Percentiles rank a stretch among this genome's conserved stretches.
These are phyloP conservation scores for Serendipita sp. DNA, from an alignment of 768 basidiomycete genomes.

Conservation along the genomic window DNA sequence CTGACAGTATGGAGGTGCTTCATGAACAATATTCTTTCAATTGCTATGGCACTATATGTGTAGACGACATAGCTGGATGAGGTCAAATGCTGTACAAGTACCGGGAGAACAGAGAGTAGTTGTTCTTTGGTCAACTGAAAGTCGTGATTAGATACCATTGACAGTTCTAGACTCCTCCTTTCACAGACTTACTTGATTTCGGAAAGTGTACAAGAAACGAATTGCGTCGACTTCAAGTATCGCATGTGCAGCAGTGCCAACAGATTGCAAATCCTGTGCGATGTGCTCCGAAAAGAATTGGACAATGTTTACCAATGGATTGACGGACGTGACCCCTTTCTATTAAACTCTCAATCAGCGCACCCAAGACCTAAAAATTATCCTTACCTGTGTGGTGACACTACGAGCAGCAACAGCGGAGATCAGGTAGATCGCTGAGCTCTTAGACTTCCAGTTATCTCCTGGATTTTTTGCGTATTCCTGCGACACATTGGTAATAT, in stretches of 20 bases:
- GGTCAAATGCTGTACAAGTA: conserved; percentile 64
- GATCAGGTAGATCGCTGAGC: conserved; percentile 81
- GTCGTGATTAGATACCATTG: not conserved
- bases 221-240: conserved; percentile 94
- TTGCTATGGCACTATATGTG: conserved; percentile 96
- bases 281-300: conserved; percentile 91
- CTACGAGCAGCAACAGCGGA: conserved; percentile 88
- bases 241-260: conserved; percentile 54
- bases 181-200: conserved; percentile 56
- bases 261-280: conserved; percentile 67
- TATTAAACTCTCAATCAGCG: conserved; percentile 16
- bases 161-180: not conserved
- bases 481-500: conserved; percentile 10
- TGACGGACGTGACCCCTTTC: conserved; percentile 90
- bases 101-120: conserved; percentile 76
- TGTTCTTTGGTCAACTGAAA: conserved; percentile 80
- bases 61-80: conserved; percentile 83
- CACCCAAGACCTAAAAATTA: not conserved
- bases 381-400: conserved; percentile 59
- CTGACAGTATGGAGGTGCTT: conserved; percentile 30
- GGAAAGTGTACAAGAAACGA: conserved; percentile 84
- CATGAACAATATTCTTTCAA: conserved; percentile 86
- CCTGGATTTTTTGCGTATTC: conserved; percentile 38
- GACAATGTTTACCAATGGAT: conserved; percentile 82
- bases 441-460: conserved; percentile 80